These are phyloP conservation scores for Glomus cerebriforme DNA, from an alignment of 192 early-diverging fungal species.

Conservation along the genomic window DNA sequence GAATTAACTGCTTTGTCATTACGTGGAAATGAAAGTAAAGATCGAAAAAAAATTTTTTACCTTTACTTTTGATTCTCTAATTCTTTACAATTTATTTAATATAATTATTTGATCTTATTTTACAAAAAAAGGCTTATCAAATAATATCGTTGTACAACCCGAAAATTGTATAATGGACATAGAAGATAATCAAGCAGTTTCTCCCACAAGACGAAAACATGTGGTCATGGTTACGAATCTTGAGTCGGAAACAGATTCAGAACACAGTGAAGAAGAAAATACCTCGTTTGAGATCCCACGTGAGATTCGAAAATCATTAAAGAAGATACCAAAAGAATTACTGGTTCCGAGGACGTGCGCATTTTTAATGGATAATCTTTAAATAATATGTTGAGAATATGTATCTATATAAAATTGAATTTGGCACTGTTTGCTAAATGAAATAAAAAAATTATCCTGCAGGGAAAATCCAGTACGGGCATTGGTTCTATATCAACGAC, in stretches of 20 bases:
- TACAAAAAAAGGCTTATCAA: background rate
- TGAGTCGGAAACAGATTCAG: slow-evolving; percentile 10
- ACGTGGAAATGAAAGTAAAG: background rate
- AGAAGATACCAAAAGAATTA: slow-evolving; percentile 15
- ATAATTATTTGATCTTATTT: background rate
- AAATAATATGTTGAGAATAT: background rate
- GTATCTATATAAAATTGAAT: background rate
- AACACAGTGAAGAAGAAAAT: background rate
- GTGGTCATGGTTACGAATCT: slow-evolving; percentile 16
- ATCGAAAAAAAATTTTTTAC: too few relatives aligned
- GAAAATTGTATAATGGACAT: background rate
- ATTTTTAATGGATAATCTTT: background rate
- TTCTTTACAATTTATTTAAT: background rate
- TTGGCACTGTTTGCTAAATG: background rate
- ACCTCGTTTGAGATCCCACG: background rate
- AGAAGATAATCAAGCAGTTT: background rate
- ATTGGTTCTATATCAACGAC: slow-evolving; percentile 8
- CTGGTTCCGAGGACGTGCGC: background rate
- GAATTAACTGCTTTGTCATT: slow-evolving; percentile 15
- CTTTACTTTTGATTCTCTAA: background rate
- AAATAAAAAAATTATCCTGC: background rate
- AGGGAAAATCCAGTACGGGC: slow-evolving; percentile 16
- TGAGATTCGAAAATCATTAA: slow-evolving; percentile 1
- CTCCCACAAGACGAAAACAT: slow-evolving; percentile 8
- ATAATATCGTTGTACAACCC: background rate